phyloP scores from a whole-genome alignment of 192 early-diverging fungal species.

The Dissophora globulifera region DNA sequence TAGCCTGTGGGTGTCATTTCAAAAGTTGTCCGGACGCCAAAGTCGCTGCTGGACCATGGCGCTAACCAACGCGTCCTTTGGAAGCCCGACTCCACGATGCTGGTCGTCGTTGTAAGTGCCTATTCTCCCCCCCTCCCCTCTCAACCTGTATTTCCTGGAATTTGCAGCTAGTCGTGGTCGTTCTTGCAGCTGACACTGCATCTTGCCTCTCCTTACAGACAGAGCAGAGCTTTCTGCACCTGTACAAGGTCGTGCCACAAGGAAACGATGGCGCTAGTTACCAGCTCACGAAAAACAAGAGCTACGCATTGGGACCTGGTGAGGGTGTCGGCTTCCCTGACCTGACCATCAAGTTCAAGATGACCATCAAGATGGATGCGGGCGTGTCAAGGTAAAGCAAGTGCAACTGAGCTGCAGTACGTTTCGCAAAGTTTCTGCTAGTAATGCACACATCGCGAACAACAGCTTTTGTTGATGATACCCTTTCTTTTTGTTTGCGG shows the following conservation, averaged over 20 bases:
- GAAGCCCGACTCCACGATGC: constrained; percentile 72
- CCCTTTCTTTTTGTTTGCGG: no score
- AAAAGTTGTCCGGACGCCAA: constrained; percentile 67
- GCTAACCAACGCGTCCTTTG: constrained; percentile 76
- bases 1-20: constrained; percentile 76
- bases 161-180: no score
- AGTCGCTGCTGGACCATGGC: constrained; percentile 78
- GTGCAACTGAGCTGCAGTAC: not conserved
- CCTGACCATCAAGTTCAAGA: constrained; percentile 69
- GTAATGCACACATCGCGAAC: no score
- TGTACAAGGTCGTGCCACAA: constrained; percentile 70
- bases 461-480: no score
- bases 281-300: constrained; percentile 67
- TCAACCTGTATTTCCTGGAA: no score
- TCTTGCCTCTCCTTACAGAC: constrained; percentile 57
- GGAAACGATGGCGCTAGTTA: constrained; percentile 67
- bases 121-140: not conserved
- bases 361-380: constrained; percentile 83
- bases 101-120: constrained; percentile 73
- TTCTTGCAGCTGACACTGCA: not conserved
- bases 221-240: constrained; percentile 73
- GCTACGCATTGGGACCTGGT: constrained; percentile 73
- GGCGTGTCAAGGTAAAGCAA: constrained; percentile 69
- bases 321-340: constrained; percentile 70
- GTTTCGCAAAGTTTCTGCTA: no score